Base-by-base conservation (phyloP, 129 eudicot species). In the Helianthus tuberosus region DNA sequence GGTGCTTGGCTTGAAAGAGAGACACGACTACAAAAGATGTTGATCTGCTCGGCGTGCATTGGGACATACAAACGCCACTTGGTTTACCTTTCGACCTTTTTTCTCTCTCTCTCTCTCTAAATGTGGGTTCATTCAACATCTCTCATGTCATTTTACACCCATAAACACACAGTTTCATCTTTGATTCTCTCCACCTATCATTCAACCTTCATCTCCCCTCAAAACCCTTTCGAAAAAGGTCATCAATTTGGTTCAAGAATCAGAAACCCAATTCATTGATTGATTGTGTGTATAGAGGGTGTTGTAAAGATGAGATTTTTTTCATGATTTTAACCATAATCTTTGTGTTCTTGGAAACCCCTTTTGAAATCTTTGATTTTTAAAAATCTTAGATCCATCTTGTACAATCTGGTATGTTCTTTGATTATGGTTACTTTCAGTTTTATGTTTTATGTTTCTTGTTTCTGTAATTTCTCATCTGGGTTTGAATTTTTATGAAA, bases 361-460 rank as follows among this genome's bases (percentile, higher is more conserved):
- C 20, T 71, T 71, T 71, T 63, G 35, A 20, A 16, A 17, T 55
- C 65, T 36, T 61, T n/a, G 38, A 32, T 61, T 17, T 69, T 38
- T 49, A 38, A 9, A 35, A 11, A 75, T 66, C 47, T 17, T 68
- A 76, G 68, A 76, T 68, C 80, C 80, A 57, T 57, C 68, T 52
- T 3, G 12, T 75, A 13, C 16, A 75, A 75, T 75, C 54, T 76
- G 80, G 80, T 76, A 76, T 76, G 75, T n/a, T 66, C 32, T 53
- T 53, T 75, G 68, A 58, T 57, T 11, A 71, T 71, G 1, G 5
- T 10, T 11, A 20, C 13, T 49, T 52, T 35, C n/a, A n/a, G 55
- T 59, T 74, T 64, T 39, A 5, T 55, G 55, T 59, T 74, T 64
- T 39, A 5, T 55, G 64, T 44, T 6, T 72, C 12, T 71, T 41